Evolutionary conservation across 83 land plant species (phyloP), one percentile per base, ranked within the genome.

Genomic region (Diphasiastrum complanatum): DNA sequence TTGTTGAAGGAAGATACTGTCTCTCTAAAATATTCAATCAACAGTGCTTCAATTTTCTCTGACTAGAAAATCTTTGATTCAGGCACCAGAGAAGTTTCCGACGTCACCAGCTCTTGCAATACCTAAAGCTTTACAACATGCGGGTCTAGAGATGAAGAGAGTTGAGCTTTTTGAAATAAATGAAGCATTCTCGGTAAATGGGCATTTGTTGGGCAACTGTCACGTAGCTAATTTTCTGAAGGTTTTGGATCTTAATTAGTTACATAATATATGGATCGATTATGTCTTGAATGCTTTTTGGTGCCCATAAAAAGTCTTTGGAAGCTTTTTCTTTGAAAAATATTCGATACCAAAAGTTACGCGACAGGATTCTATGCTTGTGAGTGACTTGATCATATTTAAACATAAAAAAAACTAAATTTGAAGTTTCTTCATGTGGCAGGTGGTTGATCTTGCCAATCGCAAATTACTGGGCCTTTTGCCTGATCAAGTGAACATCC

Each of bases 101-200:
- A 73, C 76, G 26, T 55, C 59, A 35, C 76, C 76, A 58, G 57
- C 76, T 18, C 55, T 73, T 5, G 76, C 76, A 12, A 73, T 73
- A 47, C 76, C 76, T 24, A 41, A 24, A 47, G 76, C 76, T 33
- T 51, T 73, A 47, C 10, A 57, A 28, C 76, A 73, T 28, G 71
- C 76, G 58, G 70, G 76, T 25, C 41, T 65, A 57, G 49, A 50
- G 38, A 31, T 67, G 55, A 57, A 73, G 18, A 38, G 60, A 11
- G 60, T 73, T 18, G 65, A 66, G 33, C 31, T 73, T 11, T 73
- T 66, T 51, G 76, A 73, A 56, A 73, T 72, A 52, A 72, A 72
- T 56, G 75, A 72, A 64, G 75, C 75, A 22, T 72, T 72, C 51
- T 72, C 75, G 31, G 75, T 49, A 65, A 65, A 71, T 65, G 24